A percentile compares a stretch with the other conserved stretches of the same genome.
phyloP scores from a whole-genome alignment of 768 basidiomycete species.

The Mycena maculata region DNA sequence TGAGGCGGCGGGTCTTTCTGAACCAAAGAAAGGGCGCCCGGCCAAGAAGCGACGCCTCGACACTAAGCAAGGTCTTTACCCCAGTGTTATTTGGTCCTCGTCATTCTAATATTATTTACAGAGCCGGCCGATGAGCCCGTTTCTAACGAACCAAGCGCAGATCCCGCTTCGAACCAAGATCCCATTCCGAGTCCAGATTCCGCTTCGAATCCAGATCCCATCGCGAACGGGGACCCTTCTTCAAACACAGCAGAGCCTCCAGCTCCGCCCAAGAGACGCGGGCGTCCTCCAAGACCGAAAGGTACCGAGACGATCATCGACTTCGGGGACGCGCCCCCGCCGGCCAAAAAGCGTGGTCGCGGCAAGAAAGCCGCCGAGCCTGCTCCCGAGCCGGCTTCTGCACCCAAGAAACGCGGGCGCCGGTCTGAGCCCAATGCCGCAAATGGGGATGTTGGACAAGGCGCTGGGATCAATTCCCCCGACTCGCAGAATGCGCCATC shows the following conservation, averaged over 20 bases:
- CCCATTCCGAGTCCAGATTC: neutral
- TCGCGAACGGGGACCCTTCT: neutral
- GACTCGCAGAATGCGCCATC: slow-evolving; percentile 34
- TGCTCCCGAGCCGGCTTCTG: slow-evolving; percentile 22
- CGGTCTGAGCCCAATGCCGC: slow-evolving; percentile 14
- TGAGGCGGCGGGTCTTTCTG: slow-evolving; percentile 16
- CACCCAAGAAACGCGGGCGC: slow-evolving; percentile 52
- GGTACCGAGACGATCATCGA: neutral
- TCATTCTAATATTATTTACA: neutral
- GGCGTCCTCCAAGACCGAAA: slow-evolving; percentile 15
- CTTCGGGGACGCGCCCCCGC: neutral
- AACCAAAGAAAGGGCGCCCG: slow-evolving; percentile 29
- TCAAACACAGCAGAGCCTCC: neutral
- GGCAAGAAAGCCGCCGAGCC: slow-evolving; percentile 36
- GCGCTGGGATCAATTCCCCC: neutral
- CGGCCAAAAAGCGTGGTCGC: slow-evolving; percentile 53
- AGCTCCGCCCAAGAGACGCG: slow-evolving; percentile 43
- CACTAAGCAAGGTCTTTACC: slow-evolving; percentile 12
- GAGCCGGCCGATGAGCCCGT: slow-evolving; percentile 10
- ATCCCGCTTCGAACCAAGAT: neutral
- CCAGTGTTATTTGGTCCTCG: neutral
- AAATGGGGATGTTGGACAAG: neutral
- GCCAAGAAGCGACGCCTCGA: slow-evolving; percentile 43
- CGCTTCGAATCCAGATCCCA: neutral
- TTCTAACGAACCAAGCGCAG: neutral